These are phyloP conservation scores for Meredithiella fracta DNA, from an alignment of 2,329 filamentous ascomycete species.

Conservation along the genomic window DNA sequence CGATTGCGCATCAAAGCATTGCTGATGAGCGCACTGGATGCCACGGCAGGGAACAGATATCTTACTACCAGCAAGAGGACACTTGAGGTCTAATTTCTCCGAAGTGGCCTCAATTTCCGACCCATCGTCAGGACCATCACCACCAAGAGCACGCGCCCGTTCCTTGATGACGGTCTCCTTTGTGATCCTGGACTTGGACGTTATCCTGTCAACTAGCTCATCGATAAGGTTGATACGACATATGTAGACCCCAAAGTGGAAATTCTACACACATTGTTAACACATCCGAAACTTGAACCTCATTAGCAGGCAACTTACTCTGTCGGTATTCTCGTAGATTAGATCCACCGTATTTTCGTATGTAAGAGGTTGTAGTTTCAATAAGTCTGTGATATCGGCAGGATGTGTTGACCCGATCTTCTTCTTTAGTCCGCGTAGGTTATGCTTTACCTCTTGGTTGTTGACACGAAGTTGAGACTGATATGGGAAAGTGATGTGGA, in stretches of 20 bases:
- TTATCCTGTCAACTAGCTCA: constrained; percentile 52
- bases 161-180: constrained; percentile 71
- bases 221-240: constrained; percentile 58
- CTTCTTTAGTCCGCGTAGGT: constrained; percentile 86
- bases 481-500: constrained; percentile 77
- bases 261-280: constrained; percentile 37
- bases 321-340: constrained; percentile 81
- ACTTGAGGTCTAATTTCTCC: constrained; percentile 77
- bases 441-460: constrained; percentile 73
- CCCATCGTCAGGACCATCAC: constrained; percentile 34
- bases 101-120: constrained; percentile 81
- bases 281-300: constrained; percentile 12
- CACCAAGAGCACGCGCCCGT: constrained; percentile 37
- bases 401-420: constrained; percentile 89
- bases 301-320: constrained; percentile 39
- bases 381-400: constrained; percentile 67
- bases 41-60: constrained; percentile 69
- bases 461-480: constrained; percentile 91
- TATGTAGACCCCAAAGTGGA: constrained; percentile 55
- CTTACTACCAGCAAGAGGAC: constrained; percentile 73
- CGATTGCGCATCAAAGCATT: constrained; percentile 86
- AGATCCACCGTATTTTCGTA: constrained; percentile 63
- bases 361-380: constrained; percentile 53
- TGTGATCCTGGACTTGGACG: constrained; percentile 52
- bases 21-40: constrained; percentile 66